Evolutionary conservation across 371 early-diverging fungal species (phyloP), one percentile per base, ranked within the genome.

Genomic region (Coemansia linderi): DNA sequence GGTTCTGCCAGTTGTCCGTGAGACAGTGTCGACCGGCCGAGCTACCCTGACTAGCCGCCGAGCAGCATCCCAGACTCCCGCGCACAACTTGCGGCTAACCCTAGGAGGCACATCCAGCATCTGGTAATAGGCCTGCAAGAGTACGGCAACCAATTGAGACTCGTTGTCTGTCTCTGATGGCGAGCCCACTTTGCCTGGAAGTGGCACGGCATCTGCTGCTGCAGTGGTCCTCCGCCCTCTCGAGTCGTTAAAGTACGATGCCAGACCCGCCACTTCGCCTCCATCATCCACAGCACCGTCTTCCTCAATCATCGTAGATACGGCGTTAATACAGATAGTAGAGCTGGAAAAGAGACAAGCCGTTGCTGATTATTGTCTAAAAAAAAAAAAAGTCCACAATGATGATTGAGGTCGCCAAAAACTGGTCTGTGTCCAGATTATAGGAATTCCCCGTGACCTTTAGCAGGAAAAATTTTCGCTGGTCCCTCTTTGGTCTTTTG

Each of bases 21-120:
- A 44, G 19, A 77, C 66, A 1, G 50, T 48, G 17, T 72, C 54
- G 6, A 69, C 59, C 0, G 76, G 76, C n/a, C 44, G 68, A 10
- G 62, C 24, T 12, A 76, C 68, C 0, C 19, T 24, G 1, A 69
- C 69, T 5, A 33, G 56, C 3, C 52, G 50, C 15, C 36, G 31
- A 13, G 46, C 59, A 39, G 60, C 9, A 15, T 46, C 29, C 57
- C 33, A 43, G 15, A 43, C 15, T 13, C 69, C 77, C 7, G 38
- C 27, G 31, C 77, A 69, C 4, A 61, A 59, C 54, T 73, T 66
- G 36, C 69, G 63, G 15, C 46, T 58, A 27, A 17, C 56, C 19
- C 60, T 72, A 31, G 59, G 66, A 1, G 77, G 61, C 10, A 66
- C 68, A n/a, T 39, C 56, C 17, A 77, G 59, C 72, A 77, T 65